Evolutionary conservation across 2,329 filamentous ascomycete species (phyloP), one percentile per base, ranked within the genome.

Genomic region (Ramularia endophylla): DNA sequence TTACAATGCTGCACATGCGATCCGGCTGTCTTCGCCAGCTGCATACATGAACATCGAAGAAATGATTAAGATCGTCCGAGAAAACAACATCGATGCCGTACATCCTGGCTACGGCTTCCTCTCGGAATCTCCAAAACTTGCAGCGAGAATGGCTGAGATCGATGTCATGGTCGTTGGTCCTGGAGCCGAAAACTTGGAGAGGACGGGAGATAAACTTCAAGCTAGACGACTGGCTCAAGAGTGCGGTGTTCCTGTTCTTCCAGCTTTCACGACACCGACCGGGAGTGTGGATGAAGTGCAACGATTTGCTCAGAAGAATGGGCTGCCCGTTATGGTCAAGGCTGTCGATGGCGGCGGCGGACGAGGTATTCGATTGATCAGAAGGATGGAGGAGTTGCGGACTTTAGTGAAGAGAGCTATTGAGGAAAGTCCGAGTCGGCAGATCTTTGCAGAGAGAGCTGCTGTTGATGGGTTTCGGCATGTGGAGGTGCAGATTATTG

Each of bases 81-180:
- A 72, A 27, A 57, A 79, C 52, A 48, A 61, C 0, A 75, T 80
- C 32, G 73, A 79, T 51, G 66, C 74, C 2, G 64, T 80, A 0
- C 75, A 79, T 55, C 75, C 76, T 0, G 77, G 75, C 4, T 80
- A 80, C 61, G 77, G 77, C 8, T 80, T 94, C 60, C 62, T 80
- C 2, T 75, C 72, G 9, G 77, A 80, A 52, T 74, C 66, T 16
- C 63, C 70, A 2, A 67, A 70, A 0, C 76, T 80, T 37, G 65
- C 72, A 52, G 28, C 34, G 28, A 59, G 66, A 9, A 69, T 75
- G 64, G 62, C 69, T 3, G 69, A 75, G 42, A 68, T 66, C 0
- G 62, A 65, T 1, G 63, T 69, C 2, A 56, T 69, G 7, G 72
- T 79, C 2, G 64, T 79, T 8, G 76, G 76, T 0, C 76, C 76